phyloP scores from a whole-genome alignment of 768 basidiomycete species.

The Tylopilus vinaceipallidus region DNA sequence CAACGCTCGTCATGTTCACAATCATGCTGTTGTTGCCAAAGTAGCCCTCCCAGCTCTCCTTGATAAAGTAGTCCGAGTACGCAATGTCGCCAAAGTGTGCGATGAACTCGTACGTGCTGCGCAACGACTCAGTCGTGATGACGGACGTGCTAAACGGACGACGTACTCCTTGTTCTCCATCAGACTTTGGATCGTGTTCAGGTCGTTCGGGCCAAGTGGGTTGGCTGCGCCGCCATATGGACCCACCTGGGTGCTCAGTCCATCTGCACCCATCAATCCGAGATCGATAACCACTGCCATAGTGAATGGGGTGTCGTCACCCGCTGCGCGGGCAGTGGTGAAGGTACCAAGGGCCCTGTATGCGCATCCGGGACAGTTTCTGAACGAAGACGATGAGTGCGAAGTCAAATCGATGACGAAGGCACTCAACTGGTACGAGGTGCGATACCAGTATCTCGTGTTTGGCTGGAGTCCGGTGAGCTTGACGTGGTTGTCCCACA shows the following conservation, averaged over 20 bases:
- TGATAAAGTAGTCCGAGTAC: conserved; percentile 29
- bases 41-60: conserved; percentile 30
- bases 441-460: conserved; percentile 29
- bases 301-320: conserved; percentile 19
- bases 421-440: conserved; percentile 23
- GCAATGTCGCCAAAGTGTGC: conserved; percentile 28
- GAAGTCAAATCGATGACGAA: not conserved
- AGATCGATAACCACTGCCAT: conserved; percentile 28
- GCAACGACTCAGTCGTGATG: not conserved
- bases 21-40: conserved; percentile 28
- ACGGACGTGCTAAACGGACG: not conserved
- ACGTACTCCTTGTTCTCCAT: conserved; percentile 28
- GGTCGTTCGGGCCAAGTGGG: conserved; percentile 24
- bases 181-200: conserved; percentile 31
- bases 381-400: not conserved
- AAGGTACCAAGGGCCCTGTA: conserved; percentile 26
- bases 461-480: conserved; percentile 21
- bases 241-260: conserved; percentile 29
- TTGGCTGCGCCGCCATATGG: conserved; percentile 21
- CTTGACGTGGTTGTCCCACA: conserved; percentile 30
- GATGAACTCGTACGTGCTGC: conserved; percentile 28
- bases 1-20: conserved; percentile 23
- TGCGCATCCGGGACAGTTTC: conserved; percentile 28
- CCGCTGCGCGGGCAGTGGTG: conserved; percentile 21
- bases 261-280: conserved; percentile 27